Percentiles rank a stretch among this genome's conserved stretches.
phyloP scores from a whole-genome alignment of 305 asterid species.

The Ruellia speciosa region DNA sequence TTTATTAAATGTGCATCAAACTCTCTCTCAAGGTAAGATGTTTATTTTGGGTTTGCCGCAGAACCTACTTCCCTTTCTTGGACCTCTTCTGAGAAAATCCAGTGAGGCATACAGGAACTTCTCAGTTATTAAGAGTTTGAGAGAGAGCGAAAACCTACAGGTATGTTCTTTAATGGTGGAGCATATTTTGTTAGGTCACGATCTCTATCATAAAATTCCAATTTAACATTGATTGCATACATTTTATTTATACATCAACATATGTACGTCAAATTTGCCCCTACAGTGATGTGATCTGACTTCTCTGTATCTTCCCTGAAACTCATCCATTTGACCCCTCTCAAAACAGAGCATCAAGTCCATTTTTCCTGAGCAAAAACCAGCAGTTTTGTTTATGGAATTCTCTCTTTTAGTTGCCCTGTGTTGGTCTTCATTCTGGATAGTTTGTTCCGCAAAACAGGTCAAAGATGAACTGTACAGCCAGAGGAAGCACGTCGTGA shows the following conservation, averaged over 20 bases:
- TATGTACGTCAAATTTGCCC: no score
- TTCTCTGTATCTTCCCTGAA: not conserved
- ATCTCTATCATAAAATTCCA: conserved; percentile 2
- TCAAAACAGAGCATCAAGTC: not conserved
- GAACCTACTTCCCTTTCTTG: conserved; percentile 90
- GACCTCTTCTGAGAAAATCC: conserved; percentile 87
- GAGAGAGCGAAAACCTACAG: conserved; percentile 91
- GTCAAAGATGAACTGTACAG: conserved; percentile 74
- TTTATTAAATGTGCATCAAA: no score
- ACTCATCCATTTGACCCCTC: conserved; percentile 1
- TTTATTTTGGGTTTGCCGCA: conserved; percentile 36
- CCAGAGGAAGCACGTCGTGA: conserved; percentile 58
- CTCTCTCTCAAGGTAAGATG: not conserved
- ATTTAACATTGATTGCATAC: not conserved
- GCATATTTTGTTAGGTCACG: not conserved
- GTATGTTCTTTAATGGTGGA: conserved; percentile 32
- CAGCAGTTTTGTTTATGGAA: conserved; percentile 5
- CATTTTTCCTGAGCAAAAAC: not conserved
- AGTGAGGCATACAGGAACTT: conserved; percentile 78
- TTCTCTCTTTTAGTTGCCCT: conserved; percentile 9
- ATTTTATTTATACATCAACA: no score
- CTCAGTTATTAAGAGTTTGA: conserved; percentile 78
- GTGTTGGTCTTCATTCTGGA: conserved; percentile 1
- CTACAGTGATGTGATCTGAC: not conserved
- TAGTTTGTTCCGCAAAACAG: conserved; percentile 33